Evolutionary conservation across 2,329 filamentous ascomycete species (phyloP).

Genomic region (Aspergillus sp.): DNA sequence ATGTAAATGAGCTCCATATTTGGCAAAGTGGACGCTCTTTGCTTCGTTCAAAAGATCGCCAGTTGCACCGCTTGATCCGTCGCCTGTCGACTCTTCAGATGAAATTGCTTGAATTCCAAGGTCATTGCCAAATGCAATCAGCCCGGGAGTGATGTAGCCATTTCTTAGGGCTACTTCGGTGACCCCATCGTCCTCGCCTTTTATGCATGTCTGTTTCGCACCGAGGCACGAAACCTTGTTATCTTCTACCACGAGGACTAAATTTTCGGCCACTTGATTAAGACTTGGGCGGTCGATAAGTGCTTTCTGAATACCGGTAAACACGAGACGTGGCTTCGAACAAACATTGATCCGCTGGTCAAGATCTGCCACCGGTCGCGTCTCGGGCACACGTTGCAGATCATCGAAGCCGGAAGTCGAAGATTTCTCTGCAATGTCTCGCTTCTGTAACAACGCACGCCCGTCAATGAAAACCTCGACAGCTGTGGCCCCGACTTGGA

Average conservation of each 20-base stretch:
- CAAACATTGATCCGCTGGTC: background rate
- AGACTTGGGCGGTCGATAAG: background rate
- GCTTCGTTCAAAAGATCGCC: conserved; percentile 45
- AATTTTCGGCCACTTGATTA: background rate
- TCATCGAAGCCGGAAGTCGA: background rate
- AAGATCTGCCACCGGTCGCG: background rate
- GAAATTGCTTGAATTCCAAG: conserved; percentile 50
- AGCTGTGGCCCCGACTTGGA: conserved; percentile 61
- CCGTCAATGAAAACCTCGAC: conserved; percentile 67
- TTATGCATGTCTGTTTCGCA: background rate
- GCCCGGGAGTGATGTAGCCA: conserved; percentile 5
- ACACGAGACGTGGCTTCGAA: background rate
- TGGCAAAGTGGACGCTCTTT: conserved; percentile 39
- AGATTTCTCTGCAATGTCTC: background rate
- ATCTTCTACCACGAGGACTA: background rate
- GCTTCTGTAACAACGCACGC: background rate
- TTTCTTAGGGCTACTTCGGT: background rate
- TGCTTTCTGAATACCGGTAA: background rate
- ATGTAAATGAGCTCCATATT: conserved; percentile 50
- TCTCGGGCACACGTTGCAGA: background rate
- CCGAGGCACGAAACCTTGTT: background rate
- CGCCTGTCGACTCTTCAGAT: conserved; percentile 57
- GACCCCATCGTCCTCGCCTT: background rate
- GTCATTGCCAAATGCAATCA: conserved; percentile 37
- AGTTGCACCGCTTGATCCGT: conserved; percentile 52